Evolutionary conservation across 768 basidiomycete species (phyloP).

Genomic region (Boletus subparvulus): DNA sequence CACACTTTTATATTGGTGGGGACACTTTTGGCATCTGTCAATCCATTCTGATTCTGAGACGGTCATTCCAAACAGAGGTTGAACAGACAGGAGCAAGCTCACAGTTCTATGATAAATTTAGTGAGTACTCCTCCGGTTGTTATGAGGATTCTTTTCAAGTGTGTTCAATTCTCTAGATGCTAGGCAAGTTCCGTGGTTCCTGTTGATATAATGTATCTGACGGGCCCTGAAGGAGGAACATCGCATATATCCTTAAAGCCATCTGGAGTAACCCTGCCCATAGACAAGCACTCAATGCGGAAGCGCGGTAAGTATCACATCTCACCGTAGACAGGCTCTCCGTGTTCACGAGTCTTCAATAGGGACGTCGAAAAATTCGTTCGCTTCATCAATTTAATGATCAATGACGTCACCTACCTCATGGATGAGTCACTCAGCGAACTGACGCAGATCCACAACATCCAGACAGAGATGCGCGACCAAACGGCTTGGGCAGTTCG

Average conservation of each 20-base stretch:
- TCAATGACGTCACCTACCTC: conserved; percentile 98
- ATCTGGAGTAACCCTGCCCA: conserved; percentile 92
- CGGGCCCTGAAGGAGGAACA: conserved; percentile 64
- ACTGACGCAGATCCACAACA: conserved; percentile 81
- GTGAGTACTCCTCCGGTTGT: conserved; percentile 44
- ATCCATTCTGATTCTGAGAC: background rate
- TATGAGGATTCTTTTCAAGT: conserved; percentile 6
- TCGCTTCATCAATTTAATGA: conserved; percentile 94
- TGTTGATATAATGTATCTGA: conserved; percentile 11
- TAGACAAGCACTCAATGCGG: conserved; percentile 77
- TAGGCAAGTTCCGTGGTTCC: conserved; percentile 35
- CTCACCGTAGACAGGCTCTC: background rate
- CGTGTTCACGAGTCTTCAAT: conserved; percentile 9
- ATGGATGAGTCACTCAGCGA: conserved; percentile 95
- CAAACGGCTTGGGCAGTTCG: conserved; percentile 64
- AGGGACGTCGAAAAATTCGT: conserved; percentile 93
- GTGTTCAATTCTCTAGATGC: conserved; percentile 43
- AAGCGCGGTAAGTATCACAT: conserved; percentile 60
- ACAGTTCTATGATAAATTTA: conserved; percentile 98
- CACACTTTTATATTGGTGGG: conserved; percentile 92
- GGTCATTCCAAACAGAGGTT: conserved; percentile 61
- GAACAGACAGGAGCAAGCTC: conserved; percentile 97
- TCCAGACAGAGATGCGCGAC: conserved; percentile 85
- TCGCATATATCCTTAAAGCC: conserved; percentile 81
- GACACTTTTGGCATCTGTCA: background rate